Evolutionary conservation across 352 stramenopile species (phyloP), one percentile per base, ranked within the genome.

Genomic region (Phytophthora citricola): DNA sequence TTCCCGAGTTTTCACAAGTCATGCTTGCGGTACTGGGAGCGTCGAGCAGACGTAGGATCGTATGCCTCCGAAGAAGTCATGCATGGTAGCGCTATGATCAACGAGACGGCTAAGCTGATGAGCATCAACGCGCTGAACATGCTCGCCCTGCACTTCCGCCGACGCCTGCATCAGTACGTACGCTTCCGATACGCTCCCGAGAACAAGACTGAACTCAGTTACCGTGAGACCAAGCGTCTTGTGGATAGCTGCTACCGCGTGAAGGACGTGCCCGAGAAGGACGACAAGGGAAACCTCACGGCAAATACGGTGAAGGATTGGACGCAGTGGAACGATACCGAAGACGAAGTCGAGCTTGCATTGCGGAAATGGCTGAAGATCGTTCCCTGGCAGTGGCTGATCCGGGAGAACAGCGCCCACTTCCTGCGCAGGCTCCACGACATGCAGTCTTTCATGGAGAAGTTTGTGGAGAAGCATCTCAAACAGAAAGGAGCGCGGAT

Each of bases 371-470:
- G 45, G 45, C 14, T 51, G 45, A 10, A 26, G 12, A 38, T 51
- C 1, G 45, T 38, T 5, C 45, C 45, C 12, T 51, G 45, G 45
- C 45, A 51, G 45, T 51, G 45, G 45, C 9, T 20, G 24, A 36
- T 51, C 3, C 45, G 45, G 22, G 45, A 2, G 14, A 51, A 51
- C 26, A 38, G 24, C 14, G 26, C 24, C 0, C 45, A 51, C 26
- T 51, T 51, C 14, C 4, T 51, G 6, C 45, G 26, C 24, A 51
- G 36, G 14, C 26, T 51, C 17, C 52, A 47, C 36, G 53, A 57
- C 20, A 56, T 70, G 46, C 55, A 61, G 22, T 9, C 12, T 7
- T 55, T 15, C 40, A 53, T 62, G 40, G 55, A 71, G 51, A 32
- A 45, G 5, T 55, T 61, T 38, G 60, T 62, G 6, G 36, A 58